Conservation (phyloP, 2,329 filamentous ascomycete species). For the Stemphylium beticola region DNA sequence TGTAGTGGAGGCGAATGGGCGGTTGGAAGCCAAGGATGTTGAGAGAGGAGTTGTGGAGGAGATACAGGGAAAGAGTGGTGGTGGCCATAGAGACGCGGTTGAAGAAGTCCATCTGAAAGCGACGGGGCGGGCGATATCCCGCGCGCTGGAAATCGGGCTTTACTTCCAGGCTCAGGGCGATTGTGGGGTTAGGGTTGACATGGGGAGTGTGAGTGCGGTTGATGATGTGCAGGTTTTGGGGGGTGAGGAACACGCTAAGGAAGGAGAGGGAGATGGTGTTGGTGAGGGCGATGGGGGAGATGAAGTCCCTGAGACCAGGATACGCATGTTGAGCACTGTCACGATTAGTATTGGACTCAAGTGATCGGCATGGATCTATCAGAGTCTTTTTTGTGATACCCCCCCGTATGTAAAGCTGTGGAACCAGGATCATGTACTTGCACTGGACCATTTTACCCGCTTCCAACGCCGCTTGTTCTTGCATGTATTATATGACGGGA, state of each 20-base stretch:
- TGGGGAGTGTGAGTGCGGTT: slow-evolving; percentile 68
- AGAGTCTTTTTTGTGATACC: no score
- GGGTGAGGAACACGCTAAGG: slow-evolving; percentile 5
- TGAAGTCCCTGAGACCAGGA: slow-evolving; percentile 51
- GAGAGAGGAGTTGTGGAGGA: slow-evolving; percentile 38
- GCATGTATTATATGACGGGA: no score
- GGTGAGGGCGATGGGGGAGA: slow-evolving; percentile 23
- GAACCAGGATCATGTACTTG: no score
- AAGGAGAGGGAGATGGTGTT: slow-evolving; percentile 24
- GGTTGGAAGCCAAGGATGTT: slow-evolving; percentile 38
- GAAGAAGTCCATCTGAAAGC: slow-evolving; percentile 68
- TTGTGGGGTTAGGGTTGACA: slow-evolving; percentile 65
- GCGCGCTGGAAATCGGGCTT: slow-evolving; percentile 65
- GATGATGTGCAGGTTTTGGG: slow-evolving; percentile 65
- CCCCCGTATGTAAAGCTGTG: no score
- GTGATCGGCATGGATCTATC: slow-evolving; percentile 17
- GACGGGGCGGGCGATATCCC: slow-evolving; percentile 70
- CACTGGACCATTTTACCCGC: no score
- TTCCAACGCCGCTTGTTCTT: no score
- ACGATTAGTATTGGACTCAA: slow-evolving; percentile 41
- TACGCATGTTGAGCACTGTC: slow-evolving; percentile 43
- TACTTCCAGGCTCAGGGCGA: slow-evolving; percentile 69
- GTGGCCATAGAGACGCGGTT: slow-evolving; percentile 2
- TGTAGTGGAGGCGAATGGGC: slow-evolving; percentile 27
- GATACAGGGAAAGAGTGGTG: slow-evolving; percentile 7